Conservation (phyloP, 805 yeast species). For the Saccharomycopsis fermentans region DNA sequence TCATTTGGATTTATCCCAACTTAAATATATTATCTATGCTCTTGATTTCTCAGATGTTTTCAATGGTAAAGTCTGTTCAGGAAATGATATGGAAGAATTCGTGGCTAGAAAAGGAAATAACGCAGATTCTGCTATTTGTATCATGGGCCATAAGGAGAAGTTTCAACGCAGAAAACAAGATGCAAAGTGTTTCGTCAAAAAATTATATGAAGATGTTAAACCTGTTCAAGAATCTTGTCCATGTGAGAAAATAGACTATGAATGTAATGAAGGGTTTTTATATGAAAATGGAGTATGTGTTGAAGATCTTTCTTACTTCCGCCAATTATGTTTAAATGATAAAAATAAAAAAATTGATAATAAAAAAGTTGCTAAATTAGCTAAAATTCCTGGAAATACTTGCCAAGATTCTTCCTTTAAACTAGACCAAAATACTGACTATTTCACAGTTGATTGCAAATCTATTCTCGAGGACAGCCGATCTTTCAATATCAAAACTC, state of each 20-base stretch:
- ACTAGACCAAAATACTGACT: constrained; percentile 23
- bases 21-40: constrained; percentile 20
- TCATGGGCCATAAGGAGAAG: constrained; percentile 58
- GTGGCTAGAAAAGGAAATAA: constrained; percentile 32
- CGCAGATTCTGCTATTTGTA: constrained; percentile 35
- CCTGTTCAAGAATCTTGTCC: constrained; percentile 45
- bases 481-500: constrained; percentile 28
- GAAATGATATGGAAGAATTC: constrained; percentile 56
- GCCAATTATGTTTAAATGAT: constrained; percentile 21
- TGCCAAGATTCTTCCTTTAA: constrained; percentile 27
- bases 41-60: constrained; percentile 53
- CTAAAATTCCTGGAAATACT: constrained; percentile 32
- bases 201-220: constrained; percentile 36
- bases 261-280: constrained; percentile 50
- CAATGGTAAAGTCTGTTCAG: constrained; percentile 31
- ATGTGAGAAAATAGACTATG: constrained; percentile 59
- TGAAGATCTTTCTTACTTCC: constrained; percentile 25
- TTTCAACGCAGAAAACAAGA: constrained; percentile 54
- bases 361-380: constrained; percentile 16
- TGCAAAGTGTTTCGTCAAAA: constrained; percentile 52
- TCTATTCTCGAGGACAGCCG: constrained; percentile 19
- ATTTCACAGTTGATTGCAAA: constrained; percentile 24
- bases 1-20: constrained; percentile 7
- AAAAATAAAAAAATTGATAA: constrained; percentile 16
- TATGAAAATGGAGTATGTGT: constrained; percentile 38